Evolutionary conservation across 257 asterid species (phyloP), one percentile per base, ranked within the genome.

Genomic region (Primulina huaijiensis): DNA sequence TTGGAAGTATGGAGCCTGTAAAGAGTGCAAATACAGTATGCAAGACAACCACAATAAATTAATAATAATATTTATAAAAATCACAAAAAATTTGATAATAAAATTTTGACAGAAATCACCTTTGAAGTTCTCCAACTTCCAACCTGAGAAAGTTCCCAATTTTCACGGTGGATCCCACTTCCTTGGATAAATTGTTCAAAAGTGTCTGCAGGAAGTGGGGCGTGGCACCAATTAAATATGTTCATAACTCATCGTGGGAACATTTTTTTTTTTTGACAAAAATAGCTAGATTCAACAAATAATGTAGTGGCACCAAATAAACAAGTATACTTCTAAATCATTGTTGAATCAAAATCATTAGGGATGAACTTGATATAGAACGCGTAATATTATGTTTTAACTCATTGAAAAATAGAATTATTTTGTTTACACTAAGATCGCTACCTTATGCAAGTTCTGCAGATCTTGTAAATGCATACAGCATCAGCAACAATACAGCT

Each of bases 51-150:
- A 38, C 56, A 34, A 31, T 64, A 69, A 61, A 53, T 23, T 29
- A 25, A 25, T 25, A 25, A 25, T 59, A 68, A 58, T 64, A 57
- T 30, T 69, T 12, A 72, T 21, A 70, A 14, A 50, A 72, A 23
- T 2, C 30, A 59, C 50, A 20, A 46, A 30, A 30, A 59, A 31
- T 62, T 9, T 11, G 6, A 43, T 43, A 11, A 43, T 43, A 63
- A 64, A 57, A 57, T 65, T 31, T 40, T 61, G 67, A 46, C 31
- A 69, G 63, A 69, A 71, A 40, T 78, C 80, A 90, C 97, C 96
- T 82, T 77, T 83, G 87, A 74, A 78, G 80, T 40, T 90, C 96
- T 19, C 97, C 97, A 75, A 89, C 99, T 87, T 94, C 96, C 65
- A 91, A 82, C 75, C 97, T 81, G 65, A 87, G 84, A 79, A 91